Percentiles rank a stretch among this genome's conserved stretches.
Evolutionary conservation across 169 alveolate genomes (phyloP).

Genomic region (Eimeria falciformis): DNA sequence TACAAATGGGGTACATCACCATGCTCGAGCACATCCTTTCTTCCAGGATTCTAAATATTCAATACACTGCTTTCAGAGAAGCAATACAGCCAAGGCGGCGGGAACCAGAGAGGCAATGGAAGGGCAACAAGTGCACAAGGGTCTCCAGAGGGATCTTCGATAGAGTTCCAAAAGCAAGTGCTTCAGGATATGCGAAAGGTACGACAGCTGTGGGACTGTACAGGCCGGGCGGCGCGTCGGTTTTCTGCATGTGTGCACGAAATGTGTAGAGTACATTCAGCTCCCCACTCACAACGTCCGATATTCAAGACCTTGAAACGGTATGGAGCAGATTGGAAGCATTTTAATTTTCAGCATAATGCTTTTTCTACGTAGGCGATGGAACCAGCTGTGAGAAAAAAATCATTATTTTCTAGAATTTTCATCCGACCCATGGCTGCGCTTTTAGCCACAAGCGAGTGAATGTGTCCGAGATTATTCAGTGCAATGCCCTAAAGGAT

Average conservation of each 20-base stretch:
- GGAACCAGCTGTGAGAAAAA: background rate
- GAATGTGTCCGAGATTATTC: constrained; percentile 32
- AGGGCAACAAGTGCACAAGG: too few species aligned
- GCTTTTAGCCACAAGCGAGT: background rate
- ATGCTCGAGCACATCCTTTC: too few species aligned
- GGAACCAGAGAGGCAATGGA: too few species aligned
- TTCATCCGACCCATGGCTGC: background rate
- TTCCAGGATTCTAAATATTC: too few species aligned
- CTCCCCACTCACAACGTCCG: background rate
- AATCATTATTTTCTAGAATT: background rate
- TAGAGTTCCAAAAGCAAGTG: background rate
- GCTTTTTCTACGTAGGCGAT: background rate
- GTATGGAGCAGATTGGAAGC: background rate
- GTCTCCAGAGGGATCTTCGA: too few species aligned
- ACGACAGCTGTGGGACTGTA: too few species aligned
- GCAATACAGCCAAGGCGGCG: too few species aligned
- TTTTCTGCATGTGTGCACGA: background rate
- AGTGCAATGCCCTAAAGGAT: constrained; percentile 32
- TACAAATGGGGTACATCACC: constrained; percentile 2
- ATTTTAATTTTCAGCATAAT: background rate
- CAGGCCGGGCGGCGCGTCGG: background rate
- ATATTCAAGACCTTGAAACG: background rate
- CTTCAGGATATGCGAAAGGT: background rate
- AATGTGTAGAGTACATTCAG: background rate
- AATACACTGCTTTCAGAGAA: too few species aligned